Conservation (phyloP, 2,329 filamentous ascomycete genomes). For the Pseudocercospora ulei region DNA sequence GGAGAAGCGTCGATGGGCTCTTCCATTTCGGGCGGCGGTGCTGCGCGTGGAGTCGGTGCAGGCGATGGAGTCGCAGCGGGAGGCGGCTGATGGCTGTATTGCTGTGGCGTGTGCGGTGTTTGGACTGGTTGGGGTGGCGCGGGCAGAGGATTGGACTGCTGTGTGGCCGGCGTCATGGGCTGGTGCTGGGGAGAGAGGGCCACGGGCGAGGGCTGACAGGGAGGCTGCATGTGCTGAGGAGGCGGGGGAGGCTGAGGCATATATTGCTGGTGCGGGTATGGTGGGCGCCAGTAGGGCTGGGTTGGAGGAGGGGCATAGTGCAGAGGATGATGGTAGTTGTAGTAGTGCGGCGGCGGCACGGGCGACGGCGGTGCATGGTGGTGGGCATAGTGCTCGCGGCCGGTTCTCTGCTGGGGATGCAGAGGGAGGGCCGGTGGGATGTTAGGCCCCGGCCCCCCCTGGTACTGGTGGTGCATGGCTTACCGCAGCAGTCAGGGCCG, state of each 20-base stretch:
- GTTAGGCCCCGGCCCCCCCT: conserved; percentile 15
- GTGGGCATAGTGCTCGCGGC: conserved; percentile 33
- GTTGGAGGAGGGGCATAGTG: conserved; percentile 36
- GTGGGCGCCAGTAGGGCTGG: conserved; percentile 33
- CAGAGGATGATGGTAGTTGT: conserved; percentile 31
- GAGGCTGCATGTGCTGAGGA: conserved; percentile 29
- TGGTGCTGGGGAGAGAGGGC: conserved; percentile 41
- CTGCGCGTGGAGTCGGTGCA: conserved; percentile 11
- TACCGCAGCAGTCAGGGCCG: not conserved
- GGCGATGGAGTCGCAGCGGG: conserved; percentile 15
- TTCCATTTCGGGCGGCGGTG: conserved; percentile 8
- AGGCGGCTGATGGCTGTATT: conserved; percentile 20
- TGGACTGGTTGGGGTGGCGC: conserved; percentile 29
- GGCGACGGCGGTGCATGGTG: conserved; percentile 35
- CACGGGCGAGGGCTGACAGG: conserved; percentile 37
- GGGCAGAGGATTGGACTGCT: conserved; percentile 34
- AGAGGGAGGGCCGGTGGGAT: conserved; percentile 17
- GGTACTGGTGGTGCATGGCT: conserved; percentile 14
- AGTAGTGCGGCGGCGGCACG: conserved; percentile 30
- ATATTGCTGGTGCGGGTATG: conserved; percentile 36
- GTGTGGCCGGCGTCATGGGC: conserved; percentile 43
- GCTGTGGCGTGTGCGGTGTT: conserved; percentile 19
- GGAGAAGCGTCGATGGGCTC: conserved; percentile 19
- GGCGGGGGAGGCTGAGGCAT: no score
- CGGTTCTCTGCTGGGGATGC: conserved; percentile 23